Evolutionary conservation across 371 early-diverging fungal genomes (phyloP), one percentile per base, ranked within the genome.

Genomic region (Apophysomyces elegans): DNA sequence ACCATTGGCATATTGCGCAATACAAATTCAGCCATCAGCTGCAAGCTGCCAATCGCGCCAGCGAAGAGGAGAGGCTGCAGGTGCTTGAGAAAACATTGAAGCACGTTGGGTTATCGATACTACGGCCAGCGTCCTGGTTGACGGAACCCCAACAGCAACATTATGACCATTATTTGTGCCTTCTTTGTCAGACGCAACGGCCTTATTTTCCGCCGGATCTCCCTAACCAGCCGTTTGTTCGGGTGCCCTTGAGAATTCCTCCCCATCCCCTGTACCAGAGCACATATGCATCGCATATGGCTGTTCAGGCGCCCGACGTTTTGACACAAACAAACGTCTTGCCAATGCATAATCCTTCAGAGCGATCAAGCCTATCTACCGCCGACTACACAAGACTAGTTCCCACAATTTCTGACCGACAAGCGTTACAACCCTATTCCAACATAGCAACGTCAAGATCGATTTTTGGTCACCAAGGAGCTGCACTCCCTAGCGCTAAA

Each of bases 1-100:
- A 73, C 58, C 59, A 73, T 14, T 81, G 82, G 82, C 72, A 76
- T 50, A 60, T 69, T 13, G 78, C 74, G 11, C 44, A 78, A 12
- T 72, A 70, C 60, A 67, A 56, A 18, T 74, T 77, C 46, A 59
- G 75, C 47, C 63, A 57, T 39, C 70, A 77, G 59, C 41, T 75
- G 12, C 43, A 63, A 13, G 43, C 16, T 64, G 57, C 69, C 2
- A 64, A 59, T n/a, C 64, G 66, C 11, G 62, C 70, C 35, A 57
- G 64, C 26, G 67, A 72, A 38, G 58, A 57, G 5, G 69, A 73
- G 56, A 41, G 62, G 39, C 47, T 58, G n/a, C 11, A 41, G 36
- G 50, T 58, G 44, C 13, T 61, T 36, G 62, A 44, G 38, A 38
- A 21, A n/a, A 56, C 63, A 36, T 37, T 56, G 9, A 39, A 60